Base-by-base conservation (phyloP, 2,329 filamentous ascomycete genomes). In the Parastagonospora avenae region DNA sequence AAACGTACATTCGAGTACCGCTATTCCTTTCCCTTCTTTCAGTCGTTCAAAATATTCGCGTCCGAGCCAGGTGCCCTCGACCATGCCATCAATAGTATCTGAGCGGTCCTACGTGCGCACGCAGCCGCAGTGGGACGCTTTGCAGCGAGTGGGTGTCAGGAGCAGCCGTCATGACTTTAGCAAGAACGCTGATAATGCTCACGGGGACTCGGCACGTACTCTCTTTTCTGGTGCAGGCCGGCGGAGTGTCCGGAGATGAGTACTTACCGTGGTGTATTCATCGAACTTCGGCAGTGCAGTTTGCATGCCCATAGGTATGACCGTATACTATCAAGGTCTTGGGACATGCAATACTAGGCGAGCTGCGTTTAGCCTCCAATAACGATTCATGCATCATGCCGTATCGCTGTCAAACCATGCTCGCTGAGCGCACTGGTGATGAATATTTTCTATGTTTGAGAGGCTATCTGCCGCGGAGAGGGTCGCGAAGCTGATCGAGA, bases 101-200 rank as follows among this genome's bases (percentile, higher is more conserved):
- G 40, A 42, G 29, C 47, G 46, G 12, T 55, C 57, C 32, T 35
- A 59, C 14, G 14, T 49, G 36, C 60, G 50, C n/a, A 48, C 46
- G 8, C 56, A 47, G 27, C 39, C 54, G 14, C 55, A 64, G 31
- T 60, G 53, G 55, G 51, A 62, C 7, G 49, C 37, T 9, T 15
- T 66, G 38, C 52, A 62, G 36, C 55, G 46, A n/a, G 35, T 54
- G 15, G 67, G 67, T 19, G 60, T 67, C 1, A 57, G 64, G 8
- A 68, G 63, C 52, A 66, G 67, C 48, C 60, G 51, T 11, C 50
- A 51, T 7, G 46, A 33, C 8, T 50, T 50, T 24, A 24, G 24
- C 2, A 48, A 42, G 7, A 38, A 36, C 8, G 28, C 36, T 4
- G 35, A 48, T 12, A 43, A 48, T 38, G 38, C 11, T 8, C 42